Base-by-base conservation (phyloP, 495 filamentous ascomycete genomes). In the Achaetomiella virescens region DNA sequence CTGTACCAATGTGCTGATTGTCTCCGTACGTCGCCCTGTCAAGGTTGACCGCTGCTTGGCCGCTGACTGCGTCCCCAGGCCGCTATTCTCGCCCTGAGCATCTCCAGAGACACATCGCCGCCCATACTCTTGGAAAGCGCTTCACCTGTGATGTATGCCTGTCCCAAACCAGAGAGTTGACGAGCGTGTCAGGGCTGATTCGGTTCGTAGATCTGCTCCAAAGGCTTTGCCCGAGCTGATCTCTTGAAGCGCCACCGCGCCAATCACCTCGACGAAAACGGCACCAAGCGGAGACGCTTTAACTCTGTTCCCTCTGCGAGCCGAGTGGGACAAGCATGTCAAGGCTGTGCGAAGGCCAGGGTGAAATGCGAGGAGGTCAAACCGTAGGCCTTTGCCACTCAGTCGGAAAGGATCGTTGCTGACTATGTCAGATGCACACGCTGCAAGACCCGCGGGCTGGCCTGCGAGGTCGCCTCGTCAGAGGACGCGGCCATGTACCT, bases 71-170 rank as follows among this genome's bases (percentile, higher is more conserved):
- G 37, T 1, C 21, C 14, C 21, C 5, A 53, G 50, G 75, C 29
- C 70, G 72, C 27, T 82, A 81, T 59, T 76, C 74, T 15, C 77
- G 80, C 22, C 76, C 79, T 1, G 80, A 82, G 55, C 80, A 82
- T 63, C 68, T 82, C 6, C 78, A 68, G 59, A 72, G 80, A 41
- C 80, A 82, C 63, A 77, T 82, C 18, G 72, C 78, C 42, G 77
- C 78, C n/a, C 80, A 82, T 58, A 81, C 78, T 0, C 72, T 78
- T 24, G 80, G 80, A 43, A 81, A 81, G 53, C 78, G 78, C 15
- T 82, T 81, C 48, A 46, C 61, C 25, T 73, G 71, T 45, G 68
- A 71, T 42, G 66, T 54, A 52, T 11, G 60, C 14, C 15, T 52
- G 6, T 10, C 21, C 10, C 9, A 18, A 12, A 6, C 2, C 7